phyloP scores from a whole-genome alignment of 306 rosid species.

The Cicer bijugum region DNA sequence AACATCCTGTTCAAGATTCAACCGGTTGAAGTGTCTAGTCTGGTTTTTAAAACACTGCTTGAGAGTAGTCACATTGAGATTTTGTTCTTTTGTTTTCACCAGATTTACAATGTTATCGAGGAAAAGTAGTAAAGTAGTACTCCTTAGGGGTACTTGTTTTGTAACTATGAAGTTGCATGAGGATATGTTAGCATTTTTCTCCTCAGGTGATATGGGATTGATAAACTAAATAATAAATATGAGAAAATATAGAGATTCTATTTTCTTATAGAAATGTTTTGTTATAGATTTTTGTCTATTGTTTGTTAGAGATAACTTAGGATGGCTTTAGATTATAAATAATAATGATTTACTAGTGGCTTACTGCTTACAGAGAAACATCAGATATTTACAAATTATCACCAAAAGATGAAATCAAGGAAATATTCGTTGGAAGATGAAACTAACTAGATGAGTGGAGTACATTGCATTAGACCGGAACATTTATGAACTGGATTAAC shows the following conservation, averaged over 20 bases:
- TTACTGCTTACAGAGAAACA: background rate
- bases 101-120: background rate
- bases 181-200: background rate
- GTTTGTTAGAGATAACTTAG: background rate
- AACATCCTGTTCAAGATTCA: too few species aligned
- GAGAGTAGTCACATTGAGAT: slow-evolving; percentile 8
- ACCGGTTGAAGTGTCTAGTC: too few species aligned
- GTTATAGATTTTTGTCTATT: background rate
- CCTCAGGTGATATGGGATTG: background rate
- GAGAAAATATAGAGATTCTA: background rate
- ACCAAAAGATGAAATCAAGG: background rate
- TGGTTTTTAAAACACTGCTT: background rate
- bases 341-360: background rate
- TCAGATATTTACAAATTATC: background rate
- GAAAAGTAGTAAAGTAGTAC: background rate
- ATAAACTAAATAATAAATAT: background rate
- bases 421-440: slow-evolving; percentile 17
- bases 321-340: slow-evolving; percentile 14
- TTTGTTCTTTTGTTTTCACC: background rate
- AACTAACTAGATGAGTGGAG: slow-evolving; percentile 1
- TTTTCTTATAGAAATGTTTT: background rate
- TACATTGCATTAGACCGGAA: background rate
- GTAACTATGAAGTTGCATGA: background rate
- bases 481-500: too few species aligned
- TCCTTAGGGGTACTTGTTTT: background rate